These are phyloP conservation scores for Tillandsia leiboldiana DNA, from an alignment of 176 grass and related monocot species.

Conservation along the genomic window DNA sequence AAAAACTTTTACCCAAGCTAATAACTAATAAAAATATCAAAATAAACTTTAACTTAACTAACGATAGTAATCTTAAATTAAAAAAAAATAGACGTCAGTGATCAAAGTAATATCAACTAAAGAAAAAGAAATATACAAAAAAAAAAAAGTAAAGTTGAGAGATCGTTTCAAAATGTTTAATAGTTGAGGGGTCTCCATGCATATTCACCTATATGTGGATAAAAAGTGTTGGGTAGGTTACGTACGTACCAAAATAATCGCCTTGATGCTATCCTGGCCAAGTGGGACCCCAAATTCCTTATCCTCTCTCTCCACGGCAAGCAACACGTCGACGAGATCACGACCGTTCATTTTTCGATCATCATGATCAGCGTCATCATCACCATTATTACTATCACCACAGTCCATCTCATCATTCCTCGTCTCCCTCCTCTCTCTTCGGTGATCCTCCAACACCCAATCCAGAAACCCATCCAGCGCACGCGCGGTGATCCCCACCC, in stretches of 20 bases:
- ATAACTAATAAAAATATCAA: too few species aligned
- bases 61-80: too few species aligned
- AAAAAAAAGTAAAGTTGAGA: too few species aligned
- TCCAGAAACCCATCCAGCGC: conserved; percentile 18
- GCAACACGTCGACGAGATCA: neutral
- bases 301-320: neutral
- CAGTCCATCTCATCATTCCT: neutral
- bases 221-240: neutral
- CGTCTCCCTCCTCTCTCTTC: neutral
- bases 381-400: too few species aligned
- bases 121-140: too few species aligned
- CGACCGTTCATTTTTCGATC: neutral
- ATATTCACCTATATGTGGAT: neutral
- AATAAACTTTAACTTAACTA: too few species aligned
- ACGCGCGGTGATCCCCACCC: conserved; percentile 6
- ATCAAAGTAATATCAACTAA: too few species aligned
- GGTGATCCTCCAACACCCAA: neutral
- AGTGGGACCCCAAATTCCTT: neutral
- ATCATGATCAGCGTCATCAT: too few species aligned
- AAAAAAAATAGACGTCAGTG: too few species aligned
- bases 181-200: neutral
- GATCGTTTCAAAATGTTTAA: neutral
- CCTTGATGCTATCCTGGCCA: neutral
- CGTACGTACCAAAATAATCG: neutral
- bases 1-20: too few species aligned